A percentile compares a stretch with the other conserved stretches of the same genome.
These are phyloP conservation scores for Paramecium sonneborni DNA, from an alignment of 73 alveolate species.

Conservation along the genomic window DNA sequence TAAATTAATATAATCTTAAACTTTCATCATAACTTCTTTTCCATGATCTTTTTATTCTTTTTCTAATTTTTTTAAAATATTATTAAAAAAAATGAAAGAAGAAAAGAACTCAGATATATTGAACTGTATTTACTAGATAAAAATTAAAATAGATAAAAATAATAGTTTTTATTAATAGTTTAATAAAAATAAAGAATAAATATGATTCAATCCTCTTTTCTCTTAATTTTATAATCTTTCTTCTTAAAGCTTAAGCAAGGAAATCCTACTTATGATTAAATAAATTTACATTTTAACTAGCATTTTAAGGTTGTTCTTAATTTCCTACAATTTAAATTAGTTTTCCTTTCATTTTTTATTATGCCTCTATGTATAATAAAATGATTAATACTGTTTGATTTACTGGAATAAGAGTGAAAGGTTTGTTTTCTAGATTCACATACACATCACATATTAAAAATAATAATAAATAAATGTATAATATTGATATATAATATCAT, in stretches of 20 bases:
- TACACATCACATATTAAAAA: not conserved
- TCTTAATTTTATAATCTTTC: not conserved
- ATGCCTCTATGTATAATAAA: not conserved
- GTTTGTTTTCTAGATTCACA: not conserved
- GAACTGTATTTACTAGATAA: no score
- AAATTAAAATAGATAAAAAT: no score
- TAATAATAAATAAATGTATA: not conserved
- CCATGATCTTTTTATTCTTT: no score
- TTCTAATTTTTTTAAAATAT: no score
- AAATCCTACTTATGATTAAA: not conserved
- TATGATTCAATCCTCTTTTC: not conserved
- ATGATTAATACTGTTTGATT: not conserved
- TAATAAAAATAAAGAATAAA: no score
- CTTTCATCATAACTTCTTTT: no score
- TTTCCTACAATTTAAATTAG: not conserved
- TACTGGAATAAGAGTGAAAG: not conserved
- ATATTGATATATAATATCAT: not conserved
- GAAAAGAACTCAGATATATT: no score
- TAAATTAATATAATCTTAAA: no score
- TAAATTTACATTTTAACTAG: not conserved
- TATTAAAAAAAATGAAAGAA: no score
- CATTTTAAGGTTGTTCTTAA: not conserved
- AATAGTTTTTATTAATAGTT: no score
- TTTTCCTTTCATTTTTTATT: not conserved
- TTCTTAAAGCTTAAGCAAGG: not conserved